Conservation (phyloP, 1,284 basidiomycete species). For the Ustanciosporium gigantosporum region DNA sequence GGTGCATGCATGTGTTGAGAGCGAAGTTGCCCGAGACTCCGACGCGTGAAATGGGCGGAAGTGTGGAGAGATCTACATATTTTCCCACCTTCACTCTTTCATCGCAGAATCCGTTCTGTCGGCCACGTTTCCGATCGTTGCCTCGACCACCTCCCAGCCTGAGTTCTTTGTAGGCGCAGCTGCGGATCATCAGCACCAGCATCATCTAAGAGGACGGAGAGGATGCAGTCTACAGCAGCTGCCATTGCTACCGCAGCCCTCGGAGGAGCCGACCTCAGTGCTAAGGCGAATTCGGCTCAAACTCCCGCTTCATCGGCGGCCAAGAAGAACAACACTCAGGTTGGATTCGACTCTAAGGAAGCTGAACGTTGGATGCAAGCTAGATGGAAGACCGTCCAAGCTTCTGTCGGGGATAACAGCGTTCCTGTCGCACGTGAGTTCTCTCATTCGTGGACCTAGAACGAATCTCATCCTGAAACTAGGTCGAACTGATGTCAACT, state of each 20-base stretch:
- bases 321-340: constrained; percentile 7
- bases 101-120: too few species aligned
- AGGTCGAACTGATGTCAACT: neutral
- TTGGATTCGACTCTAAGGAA: constrained; percentile 26
- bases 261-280: constrained; percentile 22
- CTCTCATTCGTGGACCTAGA: neutral
- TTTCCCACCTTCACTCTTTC: too few species aligned
- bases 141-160: too few species aligned
- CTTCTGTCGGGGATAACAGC: constrained; percentile 10
- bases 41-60: too few species aligned
- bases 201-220: too few species aligned
- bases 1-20: too few species aligned
- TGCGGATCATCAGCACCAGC: too few species aligned
- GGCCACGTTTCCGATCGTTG: too few species aligned
- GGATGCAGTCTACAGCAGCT: constrained; percentile 36
- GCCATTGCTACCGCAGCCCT: constrained; percentile 32
- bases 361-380: constrained; percentile 27
- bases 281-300: constrained; percentile 23
- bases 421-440: constrained; percentile 20
- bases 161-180: too few species aligned
- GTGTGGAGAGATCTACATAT: too few species aligned
- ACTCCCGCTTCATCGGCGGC: neutral
- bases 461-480: too few species aligned
- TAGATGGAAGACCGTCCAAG: constrained; percentile 23
- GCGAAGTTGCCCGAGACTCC: too few species aligned